phyloP scores from a whole-genome alignment of 2,329 filamentous ascomycete genomes.

The Huntiella omanensis region DNA sequence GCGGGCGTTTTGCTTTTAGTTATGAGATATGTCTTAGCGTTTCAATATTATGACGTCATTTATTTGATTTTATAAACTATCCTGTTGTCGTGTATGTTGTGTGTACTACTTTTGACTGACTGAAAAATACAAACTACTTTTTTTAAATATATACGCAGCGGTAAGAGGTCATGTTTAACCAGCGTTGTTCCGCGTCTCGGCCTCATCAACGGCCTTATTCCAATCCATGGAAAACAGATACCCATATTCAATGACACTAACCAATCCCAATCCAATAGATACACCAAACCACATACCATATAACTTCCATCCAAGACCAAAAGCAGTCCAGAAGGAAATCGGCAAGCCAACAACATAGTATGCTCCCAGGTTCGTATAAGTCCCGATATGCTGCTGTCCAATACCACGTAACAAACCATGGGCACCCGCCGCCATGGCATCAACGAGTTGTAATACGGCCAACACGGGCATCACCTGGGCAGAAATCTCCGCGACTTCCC shows the following conservation, averaged over 20 bases:
- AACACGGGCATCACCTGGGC: conserved; percentile 58
- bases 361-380: conserved; percentile 67
- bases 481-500: conserved; percentile 49
- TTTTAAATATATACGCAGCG: not conserved
- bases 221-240: conserved; percentile 34
- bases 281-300: conserved; percentile 68
- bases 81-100: too few relatives aligned
- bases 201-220: conserved; percentile 33
- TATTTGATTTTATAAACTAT: not conserved
- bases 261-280: conserved; percentile 49
- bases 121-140: not conserved
- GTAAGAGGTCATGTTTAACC: conserved; percentile 17
- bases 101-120: too few relatives aligned
- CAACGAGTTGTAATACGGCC: conserved; percentile 78
- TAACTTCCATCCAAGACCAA: conserved; percentile 59
- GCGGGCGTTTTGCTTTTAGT: too few relatives aligned
- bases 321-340: conserved; percentile 59
- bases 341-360: conserved; percentile 82
- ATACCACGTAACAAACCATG: conserved; percentile 76
- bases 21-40: too few relatives aligned
- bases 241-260: conserved; percentile 32
- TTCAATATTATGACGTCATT: not conserved
- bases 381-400: conserved; percentile 74
- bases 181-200: conserved; percentile 30
- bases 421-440: conserved; percentile 59